Percentiles rank a stretch among this genome's conserved stretches.
These are phyloP conservation scores for Blastobotrys proliferans DNA, from an alignment of 1,139 yeast species.

Conservation along the genomic window DNA sequence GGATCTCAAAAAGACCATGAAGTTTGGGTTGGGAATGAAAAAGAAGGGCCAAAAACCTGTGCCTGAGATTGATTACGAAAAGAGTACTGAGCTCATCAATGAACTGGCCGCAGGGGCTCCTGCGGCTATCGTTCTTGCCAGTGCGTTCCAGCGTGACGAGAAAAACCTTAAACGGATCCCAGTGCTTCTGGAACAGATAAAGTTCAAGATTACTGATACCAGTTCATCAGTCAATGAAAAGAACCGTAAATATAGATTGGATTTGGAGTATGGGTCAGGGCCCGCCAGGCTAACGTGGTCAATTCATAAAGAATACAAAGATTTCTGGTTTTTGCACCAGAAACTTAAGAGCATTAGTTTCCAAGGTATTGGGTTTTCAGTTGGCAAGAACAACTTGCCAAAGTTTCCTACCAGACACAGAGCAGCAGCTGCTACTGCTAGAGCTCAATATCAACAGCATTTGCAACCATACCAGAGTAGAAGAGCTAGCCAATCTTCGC, in stretches of 20 bases:
- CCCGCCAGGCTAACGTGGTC: slow-evolving; percentile 77
- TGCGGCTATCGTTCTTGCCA: slow-evolving; percentile 70
- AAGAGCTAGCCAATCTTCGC: background rate
- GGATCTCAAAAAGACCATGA: slow-evolving; percentile 27
- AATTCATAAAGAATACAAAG: slow-evolving; percentile 67
- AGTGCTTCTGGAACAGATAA: slow-evolving; percentile 65
- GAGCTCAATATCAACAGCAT: background rate
- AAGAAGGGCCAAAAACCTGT: slow-evolving; percentile 26
- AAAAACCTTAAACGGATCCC: slow-evolving; percentile 79
- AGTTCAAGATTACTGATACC: slow-evolving; percentile 57
- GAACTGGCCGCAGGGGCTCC: slow-evolving; percentile 74
- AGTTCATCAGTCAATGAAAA: slow-evolving; percentile 41
- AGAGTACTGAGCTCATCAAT: slow-evolving; percentile 62
- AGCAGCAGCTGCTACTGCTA: background rate
- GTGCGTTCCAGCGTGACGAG: slow-evolving; percentile 74
- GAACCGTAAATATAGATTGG: slow-evolving; percentile 56
- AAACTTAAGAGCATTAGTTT: slow-evolving; percentile 51
- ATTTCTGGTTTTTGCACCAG: slow-evolving; percentile 64
- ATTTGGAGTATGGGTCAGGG: slow-evolving; percentile 87
- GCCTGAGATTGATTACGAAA: slow-evolving; percentile 33
- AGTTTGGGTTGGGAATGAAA: slow-evolving; percentile 25
- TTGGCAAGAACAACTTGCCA: slow-evolving; percentile 25
- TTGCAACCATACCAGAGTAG: too few relatives aligned
- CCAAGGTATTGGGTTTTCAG: slow-evolving; percentile 17
- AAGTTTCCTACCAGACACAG: slow-evolving; percentile 30